Percentiles rank a stretch among this genome's conserved stretches.
These are phyloP conservation scores for Zygotorulaspora danielsina DNA, from an alignment of 805 yeast species.

Conservation along the genomic window DNA sequence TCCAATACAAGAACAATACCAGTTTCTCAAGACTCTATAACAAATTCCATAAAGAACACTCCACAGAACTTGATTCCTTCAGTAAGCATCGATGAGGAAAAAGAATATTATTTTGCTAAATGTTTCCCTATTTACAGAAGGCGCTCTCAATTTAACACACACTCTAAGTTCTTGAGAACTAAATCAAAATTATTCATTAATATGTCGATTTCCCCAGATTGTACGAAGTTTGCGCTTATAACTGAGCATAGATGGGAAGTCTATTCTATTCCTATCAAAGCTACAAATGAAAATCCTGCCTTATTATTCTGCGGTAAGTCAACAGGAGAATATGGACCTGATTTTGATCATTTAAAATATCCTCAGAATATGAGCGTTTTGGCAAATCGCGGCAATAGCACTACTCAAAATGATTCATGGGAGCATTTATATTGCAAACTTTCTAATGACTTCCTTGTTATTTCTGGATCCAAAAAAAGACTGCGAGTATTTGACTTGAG, in stretches of 20 bases:
- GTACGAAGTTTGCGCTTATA: constrained; percentile 60
- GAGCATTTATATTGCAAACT: constrained; percentile 57
- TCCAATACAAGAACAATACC: constrained; percentile 28
- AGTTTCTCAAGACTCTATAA: constrained; percentile 13
- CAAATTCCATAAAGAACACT: constrained; percentile 7
- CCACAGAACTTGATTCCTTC: constrained; percentile 17
- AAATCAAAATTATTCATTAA: constrained; percentile 48
- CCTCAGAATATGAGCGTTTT: constrained; percentile 16
- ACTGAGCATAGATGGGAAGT: constrained; percentile 72
- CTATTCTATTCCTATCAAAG: constrained; percentile 43
- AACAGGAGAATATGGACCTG: constrained; percentile 62
- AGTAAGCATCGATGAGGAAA: constrained; percentile 41
- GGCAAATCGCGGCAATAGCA: neutral
- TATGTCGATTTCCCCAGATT: constrained; percentile 60
- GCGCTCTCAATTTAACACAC: constrained; percentile 50
- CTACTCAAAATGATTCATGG: constrained; percentile 41
- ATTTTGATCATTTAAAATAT: constrained; percentile 39
- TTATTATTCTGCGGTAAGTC: constrained; percentile 64
- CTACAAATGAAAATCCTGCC: constrained; percentile 39
- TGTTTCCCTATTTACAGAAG: constrained; percentile 81
- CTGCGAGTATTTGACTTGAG: constrained; percentile 60
- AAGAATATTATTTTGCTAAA: constrained; percentile 66
- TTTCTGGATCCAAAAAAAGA: constrained; percentile 68
- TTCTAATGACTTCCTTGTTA: constrained; percentile 53
- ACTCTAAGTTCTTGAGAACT: constrained; percentile 46